Evolutionary conservation across 2,329 filamentous ascomycete species (phyloP), one percentile per base, ranked within the genome.

Genomic region (Microdochium paspali): DNA sequence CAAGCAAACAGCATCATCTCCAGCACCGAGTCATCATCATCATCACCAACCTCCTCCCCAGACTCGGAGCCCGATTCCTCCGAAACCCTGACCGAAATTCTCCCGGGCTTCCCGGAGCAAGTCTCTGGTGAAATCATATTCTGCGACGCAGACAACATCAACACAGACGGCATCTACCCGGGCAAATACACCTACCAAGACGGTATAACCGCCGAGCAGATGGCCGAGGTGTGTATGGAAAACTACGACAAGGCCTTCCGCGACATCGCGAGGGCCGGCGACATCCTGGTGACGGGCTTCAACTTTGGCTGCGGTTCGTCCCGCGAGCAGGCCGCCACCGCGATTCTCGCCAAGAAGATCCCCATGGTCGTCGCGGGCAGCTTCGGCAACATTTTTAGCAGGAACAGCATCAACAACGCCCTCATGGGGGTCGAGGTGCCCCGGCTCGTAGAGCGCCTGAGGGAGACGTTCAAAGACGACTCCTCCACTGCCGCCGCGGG

Each of bases 131-230:
- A 95, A 63, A 93, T 95, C 50, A 73, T 95, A 44, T 95, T 91
- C 66, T 87, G 80, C 61, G 86, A 94, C 3, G 51, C 44, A 2
- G 71, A 77, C 54, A 94, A 95, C 67, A 80, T 96, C 62, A 87
- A 93, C 67, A 97, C 91, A 0, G 91, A 97, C 60, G 84, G 79
- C 47, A 95, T 97, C 63, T 97, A 97, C 64, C 86, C 90, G 0
- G 59, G 87, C 4, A 90, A 90, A 61, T 90, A 88, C 64, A 96
- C 90, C 0, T 97, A 97, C 66, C 88, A 94, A 61, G 90, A 97
- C 60, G 77, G 87, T 57, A 74, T 97, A 1, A 69, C 85, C 0
- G 71, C 68, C 1, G 84, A 88, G 51, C 80, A 80, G 48, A 96
- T 97, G 91, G 88, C 89, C 0, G 72, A 86, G 54, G 90, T 90